Percentiles rank a stretch among this genome's conserved stretches.
These are phyloP conservation scores for Populus hybrid DNA, from an alignment of 441 rosid species.

Conservation along the genomic window DNA sequence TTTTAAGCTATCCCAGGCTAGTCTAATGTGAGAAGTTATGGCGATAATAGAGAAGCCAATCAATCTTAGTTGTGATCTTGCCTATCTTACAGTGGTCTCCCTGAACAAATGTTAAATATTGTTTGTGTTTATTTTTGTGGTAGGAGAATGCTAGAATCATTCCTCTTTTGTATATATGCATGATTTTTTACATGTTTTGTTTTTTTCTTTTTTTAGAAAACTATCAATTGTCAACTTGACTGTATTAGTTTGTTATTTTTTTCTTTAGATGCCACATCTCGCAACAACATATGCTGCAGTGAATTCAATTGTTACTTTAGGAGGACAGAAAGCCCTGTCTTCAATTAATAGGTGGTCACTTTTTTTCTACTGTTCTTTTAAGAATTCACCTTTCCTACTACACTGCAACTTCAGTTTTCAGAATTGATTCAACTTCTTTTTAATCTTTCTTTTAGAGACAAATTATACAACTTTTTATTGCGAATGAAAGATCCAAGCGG, in stretches of 20 bases:
- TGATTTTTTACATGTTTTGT: not conserved
- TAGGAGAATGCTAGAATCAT: not conserved
- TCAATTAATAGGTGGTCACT: constrained; percentile 75
- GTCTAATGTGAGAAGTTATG: not conserved
- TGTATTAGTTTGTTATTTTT: constrained; percentile 11
- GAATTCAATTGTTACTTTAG: constrained; percentile 80
- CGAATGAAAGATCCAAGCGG: constrained; percentile 77
- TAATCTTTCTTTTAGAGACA: constrained; percentile 45
- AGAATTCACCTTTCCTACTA: constrained; percentile 1
- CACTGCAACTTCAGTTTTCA: constrained; percentile 6
- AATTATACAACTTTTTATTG: constrained; percentile 47
- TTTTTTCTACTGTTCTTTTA: constrained; percentile 18
- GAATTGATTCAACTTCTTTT: constrained; percentile 19
- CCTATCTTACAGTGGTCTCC: not conserved
- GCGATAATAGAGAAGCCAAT: not conserved
- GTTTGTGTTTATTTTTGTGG: not conserved
- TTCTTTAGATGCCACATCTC: constrained; percentile 84
- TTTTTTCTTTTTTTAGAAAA: not conserved
- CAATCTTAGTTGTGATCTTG: not conserved
- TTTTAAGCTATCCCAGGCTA: not conserved
- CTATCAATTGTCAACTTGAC: not conserved
- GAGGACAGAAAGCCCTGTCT: constrained; percentile 59
- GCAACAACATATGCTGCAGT: constrained; percentile 95
- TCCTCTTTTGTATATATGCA: not conserved
- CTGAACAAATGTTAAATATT: not conserved